phyloP scores from a whole-genome alignment of 148 eudicot species.

The Linanthus parryae region DNA sequence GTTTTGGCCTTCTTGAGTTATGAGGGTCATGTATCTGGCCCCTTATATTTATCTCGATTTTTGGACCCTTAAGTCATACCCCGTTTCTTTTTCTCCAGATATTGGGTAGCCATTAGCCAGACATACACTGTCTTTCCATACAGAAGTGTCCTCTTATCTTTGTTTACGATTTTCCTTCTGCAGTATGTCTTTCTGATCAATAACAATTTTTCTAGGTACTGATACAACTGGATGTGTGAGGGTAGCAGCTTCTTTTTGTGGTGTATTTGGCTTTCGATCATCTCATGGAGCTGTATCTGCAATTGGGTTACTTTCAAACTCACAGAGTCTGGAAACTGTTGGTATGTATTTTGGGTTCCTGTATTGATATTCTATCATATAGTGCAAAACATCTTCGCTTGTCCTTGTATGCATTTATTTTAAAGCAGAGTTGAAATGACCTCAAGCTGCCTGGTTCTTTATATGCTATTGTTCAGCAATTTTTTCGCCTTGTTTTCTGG shows the following conservation, averaged over 20 bases:
- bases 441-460: too few species aligned
- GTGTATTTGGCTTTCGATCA: constrained; percentile 77
- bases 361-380: background rate
- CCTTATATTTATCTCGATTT: too few species aligned
- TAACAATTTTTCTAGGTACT: constrained; percentile 45
- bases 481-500: background rate
- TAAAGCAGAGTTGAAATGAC: too few species aligned
- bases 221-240: constrained; percentile 80
- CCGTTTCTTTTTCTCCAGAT: background rate
- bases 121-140: background rate
- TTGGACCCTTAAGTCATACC: background rate
- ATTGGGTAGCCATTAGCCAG: background rate
- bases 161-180: background rate
- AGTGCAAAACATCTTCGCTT: too few species aligned
- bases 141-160: background rate
- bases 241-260: constrained; percentile 83
- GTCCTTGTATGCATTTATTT: too few species aligned
- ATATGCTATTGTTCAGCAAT: too few species aligned
- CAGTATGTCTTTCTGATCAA: constrained; percentile 7
- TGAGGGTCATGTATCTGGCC: too few species aligned
- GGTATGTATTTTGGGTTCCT: constrained; percentile 34
- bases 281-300: constrained; percentile 75
- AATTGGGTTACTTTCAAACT: constrained; percentile 65
- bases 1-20: too few species aligned
- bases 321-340: constrained; percentile 80